A percentile compares a stretch with the other conserved stretches of the same genome.
phyloP scores from a whole-genome alignment of 2,329 filamentous ascomycete genomes.

The Botryotinia calthae region DNA sequence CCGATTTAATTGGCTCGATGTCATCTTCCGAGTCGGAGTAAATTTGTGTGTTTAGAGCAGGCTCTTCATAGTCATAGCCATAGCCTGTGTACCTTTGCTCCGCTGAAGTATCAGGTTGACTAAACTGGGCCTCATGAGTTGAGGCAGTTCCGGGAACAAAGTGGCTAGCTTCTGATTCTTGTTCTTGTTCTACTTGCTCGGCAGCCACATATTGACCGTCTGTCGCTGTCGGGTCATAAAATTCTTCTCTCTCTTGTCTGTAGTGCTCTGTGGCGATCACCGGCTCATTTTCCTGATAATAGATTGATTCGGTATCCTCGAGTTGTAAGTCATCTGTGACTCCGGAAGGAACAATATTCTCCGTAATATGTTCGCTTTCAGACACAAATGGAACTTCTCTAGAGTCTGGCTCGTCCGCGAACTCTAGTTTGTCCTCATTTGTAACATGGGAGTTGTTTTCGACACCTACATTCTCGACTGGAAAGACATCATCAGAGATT shows the following conservation, averaged over 20 bases:
- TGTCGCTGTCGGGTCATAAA: too few relatives aligned
- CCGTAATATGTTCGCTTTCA: background rate
- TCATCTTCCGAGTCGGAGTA: background rate
- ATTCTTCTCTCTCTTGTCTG: background rate
- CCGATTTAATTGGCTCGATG: background rate
- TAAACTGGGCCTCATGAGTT: background rate
- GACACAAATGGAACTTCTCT: background rate
- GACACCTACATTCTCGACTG: background rate
- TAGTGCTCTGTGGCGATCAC: background rate
- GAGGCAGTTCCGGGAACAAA: fast-evolving
- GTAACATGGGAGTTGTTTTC: background rate
- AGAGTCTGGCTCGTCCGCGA: fast-evolving
- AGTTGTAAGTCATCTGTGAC: background rate
- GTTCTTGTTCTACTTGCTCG: background rate
- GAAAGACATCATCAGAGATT: background rate
- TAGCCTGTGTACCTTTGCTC: background rate
- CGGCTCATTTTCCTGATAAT: background rate
- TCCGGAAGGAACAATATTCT: too few relatives aligned
- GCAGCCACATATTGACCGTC: background rate
- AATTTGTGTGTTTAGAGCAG: background rate
- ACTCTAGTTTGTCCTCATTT: background rate
- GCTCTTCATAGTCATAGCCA: background rate
- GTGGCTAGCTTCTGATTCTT: background rate
- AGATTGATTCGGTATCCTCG: background rate
- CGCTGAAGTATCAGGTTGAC: background rate